These are phyloP conservation scores for Schizosaccharomyces cryophilus DNA, from an alignment of 805 yeast species.

Conservation along the genomic window DNA sequence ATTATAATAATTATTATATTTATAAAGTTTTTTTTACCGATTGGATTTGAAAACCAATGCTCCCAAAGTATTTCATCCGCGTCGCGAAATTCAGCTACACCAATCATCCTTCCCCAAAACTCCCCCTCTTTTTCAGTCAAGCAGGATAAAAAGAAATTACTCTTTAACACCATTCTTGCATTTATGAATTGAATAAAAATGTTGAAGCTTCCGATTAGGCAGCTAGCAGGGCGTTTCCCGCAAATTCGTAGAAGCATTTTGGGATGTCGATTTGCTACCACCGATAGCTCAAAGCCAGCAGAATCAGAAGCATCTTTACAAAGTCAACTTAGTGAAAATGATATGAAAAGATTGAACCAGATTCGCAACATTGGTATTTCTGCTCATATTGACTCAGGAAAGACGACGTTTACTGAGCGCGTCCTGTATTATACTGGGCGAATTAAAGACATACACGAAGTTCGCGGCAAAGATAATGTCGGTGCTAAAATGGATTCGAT, in stretches of 20 bases:
- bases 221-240: background rate
- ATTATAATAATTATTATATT: too few relatives aligned
- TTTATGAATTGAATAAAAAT: background rate
- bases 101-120: too few relatives aligned
- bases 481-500: conserved; percentile 99
- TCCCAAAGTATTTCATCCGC: background rate
- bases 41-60: background rate
- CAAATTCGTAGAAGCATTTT: background rate
- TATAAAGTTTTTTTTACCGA: too few relatives aligned
- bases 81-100: background rate
- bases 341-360: conserved; percentile 22
- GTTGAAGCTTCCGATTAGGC: background rate
- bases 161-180: background rate
- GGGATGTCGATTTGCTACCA: background rate
- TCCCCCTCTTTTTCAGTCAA: too few relatives aligned
- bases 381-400: conserved; percentile 95
- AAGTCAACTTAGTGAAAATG: conserved; percentile 12
- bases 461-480: conserved; percentile 81
- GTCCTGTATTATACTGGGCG: conserved; percentile 90
- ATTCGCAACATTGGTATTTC: conserved; percentile 92
- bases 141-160: too few relatives aligned
- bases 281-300: background rate
- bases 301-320: background rate
- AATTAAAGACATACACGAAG: conserved; percentile 82
- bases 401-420: conserved; percentile 93